Evolutionary conservation across 73 alveolate genomes (phyloP).

Genomic region (Paramecium biaurelia): DNA sequence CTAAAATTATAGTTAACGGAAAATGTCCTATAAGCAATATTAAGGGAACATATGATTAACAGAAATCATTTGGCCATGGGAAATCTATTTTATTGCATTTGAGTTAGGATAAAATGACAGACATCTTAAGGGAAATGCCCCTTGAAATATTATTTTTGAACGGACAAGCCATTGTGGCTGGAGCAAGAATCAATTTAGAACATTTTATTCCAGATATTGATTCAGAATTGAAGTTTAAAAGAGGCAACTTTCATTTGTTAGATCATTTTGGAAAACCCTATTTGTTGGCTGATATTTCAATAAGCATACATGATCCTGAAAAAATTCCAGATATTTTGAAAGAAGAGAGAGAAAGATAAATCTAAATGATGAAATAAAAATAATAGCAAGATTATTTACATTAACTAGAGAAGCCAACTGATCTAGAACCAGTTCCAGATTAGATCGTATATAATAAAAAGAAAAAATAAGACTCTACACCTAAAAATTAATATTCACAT

Average conservation of each 20-base stretch:
- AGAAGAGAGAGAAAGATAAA: background rate
- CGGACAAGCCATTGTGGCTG: background rate
- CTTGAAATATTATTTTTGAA: slow-evolving; percentile 16
- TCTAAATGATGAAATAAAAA: background rate
- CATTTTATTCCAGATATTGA: slow-evolving; percentile 34
- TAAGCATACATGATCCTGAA: background rate
- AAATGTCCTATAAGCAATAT: background rate
- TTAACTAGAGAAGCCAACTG: background rate
- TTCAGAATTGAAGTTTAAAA: background rate
- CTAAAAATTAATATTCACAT: background rate
- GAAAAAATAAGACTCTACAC: background rate
- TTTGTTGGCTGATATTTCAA: slow-evolving; percentile 16
- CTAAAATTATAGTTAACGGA: background rate
- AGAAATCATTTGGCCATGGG: slow-evolving; percentile 34
- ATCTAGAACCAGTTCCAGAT: slow-evolving; percentile 26
- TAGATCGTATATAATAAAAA: background rate
- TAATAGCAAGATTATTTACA: background rate
- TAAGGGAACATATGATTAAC: background rate
- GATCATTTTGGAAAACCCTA: slow-evolving; percentile 19
- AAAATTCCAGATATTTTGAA: background rate
- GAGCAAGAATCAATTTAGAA: background rate
- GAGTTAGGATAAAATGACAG: background rate
- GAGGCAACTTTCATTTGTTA: slow-evolving; percentile 36
- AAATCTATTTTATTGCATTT: background rate
- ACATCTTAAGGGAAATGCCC: background rate